phyloP scores from a whole-genome alignment of 2,329 filamentous ascomycete genomes.

The Aureobasidium sp. region DNA sequence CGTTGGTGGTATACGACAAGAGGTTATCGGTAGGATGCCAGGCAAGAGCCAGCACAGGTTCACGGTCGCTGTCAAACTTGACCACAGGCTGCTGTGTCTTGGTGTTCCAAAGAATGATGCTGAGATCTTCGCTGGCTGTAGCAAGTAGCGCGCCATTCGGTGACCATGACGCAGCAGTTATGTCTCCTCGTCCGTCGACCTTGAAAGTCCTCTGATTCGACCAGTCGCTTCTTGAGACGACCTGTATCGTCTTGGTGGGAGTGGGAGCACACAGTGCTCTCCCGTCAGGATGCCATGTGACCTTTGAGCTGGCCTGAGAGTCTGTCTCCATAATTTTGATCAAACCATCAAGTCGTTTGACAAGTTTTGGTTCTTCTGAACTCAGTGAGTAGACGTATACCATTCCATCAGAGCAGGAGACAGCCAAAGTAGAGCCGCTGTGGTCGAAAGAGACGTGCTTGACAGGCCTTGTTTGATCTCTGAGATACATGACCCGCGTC shows the following conservation, averaged over 20 bases:
- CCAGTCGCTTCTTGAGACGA: conserved; percentile 86
- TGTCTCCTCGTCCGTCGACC: conserved; percentile 72
- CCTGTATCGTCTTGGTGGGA: conserved; percentile 70
- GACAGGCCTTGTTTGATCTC: conserved; percentile 78
- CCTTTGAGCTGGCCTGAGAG: conserved; percentile 64
- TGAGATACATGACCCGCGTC: conserved; percentile 65
- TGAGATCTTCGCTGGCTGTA: conserved; percentile 51
- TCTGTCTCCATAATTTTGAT: conserved; percentile 74
- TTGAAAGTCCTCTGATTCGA: conserved; percentile 74
- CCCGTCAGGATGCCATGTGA: conserved; percentile 91
- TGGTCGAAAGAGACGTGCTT: conserved; percentile 88
- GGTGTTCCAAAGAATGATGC: conserved; percentile 78
- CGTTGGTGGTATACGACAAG: conserved; percentile 82
- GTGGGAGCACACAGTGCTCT: conserved; percentile 83
- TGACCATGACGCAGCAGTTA: conserved; percentile 87
- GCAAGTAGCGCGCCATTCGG: conserved; percentile 86
- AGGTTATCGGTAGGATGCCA: conserved; percentile 92
- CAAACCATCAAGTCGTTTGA: conserved; percentile 78
- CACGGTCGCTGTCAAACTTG: conserved; percentile 61
- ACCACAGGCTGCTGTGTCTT: conserved; percentile 77
- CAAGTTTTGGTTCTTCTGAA: conserved; percentile 69
- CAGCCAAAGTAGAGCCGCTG: conserved; percentile 64
- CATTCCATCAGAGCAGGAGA: conserved; percentile 82
- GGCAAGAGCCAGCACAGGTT: conserved; percentile 74
- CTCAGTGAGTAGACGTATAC: conserved; percentile 85